Base-by-base conservation (phyloP, 768 basidiomycete species). In the Phanerochaete carnosa region DNA sequence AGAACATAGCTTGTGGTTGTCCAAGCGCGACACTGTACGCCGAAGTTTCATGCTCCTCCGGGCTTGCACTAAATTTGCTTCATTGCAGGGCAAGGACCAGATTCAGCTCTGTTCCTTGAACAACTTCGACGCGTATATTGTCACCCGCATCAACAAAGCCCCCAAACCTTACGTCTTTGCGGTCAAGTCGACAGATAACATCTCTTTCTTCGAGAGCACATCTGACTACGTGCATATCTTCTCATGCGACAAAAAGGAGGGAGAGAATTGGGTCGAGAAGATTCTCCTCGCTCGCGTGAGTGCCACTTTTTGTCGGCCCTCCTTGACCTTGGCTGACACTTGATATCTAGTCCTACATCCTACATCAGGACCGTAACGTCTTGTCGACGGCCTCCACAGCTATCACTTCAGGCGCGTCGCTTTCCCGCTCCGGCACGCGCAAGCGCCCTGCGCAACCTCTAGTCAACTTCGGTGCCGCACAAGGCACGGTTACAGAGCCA, bases 221-320 rank as follows among this genome's bases (percentile, higher is more conserved):
- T 80, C 86, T 30, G 95, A 98, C 68, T 98, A 95, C 74, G 71
- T 94, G 58, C 94, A 97, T 69, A 77, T 88, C 51, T 94, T 98
- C 70, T 87, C 87, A 29, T 90, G 90, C 64, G 82, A 85, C 45
- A 83, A 86, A 66, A 82, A 78, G 39, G 90, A 93, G 51, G 90
- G 91, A 39, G 80, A 82, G 63, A 75, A 77, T 35, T 95, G 94
- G 94, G 77, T 94, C 70, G 85, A 93, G 74, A 84, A 78, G 66
- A 86, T 95, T 46, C 80, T 94, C 19, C 75, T 95, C 57, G 92
- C 93, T 57, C 84, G 94, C 55, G 94, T 94, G 72, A 70, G 91
- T 62, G n/a, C n/a, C n/a, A n/a, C 19, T 50, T 30, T 39, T 12
- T 32, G 23, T 37, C 62, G 33, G 37, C 4, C 30, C 50, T 1